phyloP scores from a whole-genome alignment of 169 alveolate genomes.

The Amoebophrya sp. region DNA sequence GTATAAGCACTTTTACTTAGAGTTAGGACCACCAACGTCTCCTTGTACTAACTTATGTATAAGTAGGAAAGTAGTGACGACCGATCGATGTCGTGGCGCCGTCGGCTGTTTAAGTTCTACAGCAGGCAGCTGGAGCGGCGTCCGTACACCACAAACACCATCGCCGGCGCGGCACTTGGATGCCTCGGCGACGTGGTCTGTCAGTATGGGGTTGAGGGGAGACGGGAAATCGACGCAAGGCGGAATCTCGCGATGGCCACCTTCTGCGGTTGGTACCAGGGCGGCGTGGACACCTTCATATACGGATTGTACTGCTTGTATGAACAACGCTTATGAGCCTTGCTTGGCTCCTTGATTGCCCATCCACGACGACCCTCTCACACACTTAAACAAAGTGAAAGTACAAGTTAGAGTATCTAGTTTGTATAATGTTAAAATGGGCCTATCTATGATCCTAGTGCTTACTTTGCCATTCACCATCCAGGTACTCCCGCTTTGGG shows the following conservation, averaged over 20 bases:
- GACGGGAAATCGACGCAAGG: not conserved
- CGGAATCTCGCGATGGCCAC: not conserved
- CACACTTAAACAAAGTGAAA: too few species aligned
- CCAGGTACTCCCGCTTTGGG: not conserved
- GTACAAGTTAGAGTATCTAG: not conserved
- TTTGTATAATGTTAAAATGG: not conserved
- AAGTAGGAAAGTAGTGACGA: too few species aligned
- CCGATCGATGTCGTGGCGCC: too few species aligned
- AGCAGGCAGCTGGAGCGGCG: not conserved
- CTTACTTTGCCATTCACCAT: too few species aligned
- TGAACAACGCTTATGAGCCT: not conserved
- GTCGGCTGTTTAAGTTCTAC: not conserved
- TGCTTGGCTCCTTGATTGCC: too few species aligned
- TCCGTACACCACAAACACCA: not conserved
- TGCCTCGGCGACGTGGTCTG: slow-evolving; percentile 4
- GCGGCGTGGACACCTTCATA: slow-evolving; percentile 9
- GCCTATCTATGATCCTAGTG: too few species aligned
- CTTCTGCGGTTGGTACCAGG: slow-evolving; percentile 9
- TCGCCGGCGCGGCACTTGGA: slow-evolving; percentile 2
- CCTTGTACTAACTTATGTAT: too few species aligned
- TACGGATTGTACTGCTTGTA: not conserved
- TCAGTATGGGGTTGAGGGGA: not conserved
- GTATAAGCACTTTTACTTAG: too few species aligned
- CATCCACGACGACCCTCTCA: too few species aligned
- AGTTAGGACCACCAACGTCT: too few species aligned